Conservation (phyloP, 2,329 filamentous ascomycete genomes). For the Pseudophaeomoniella oleicola region DNA sequence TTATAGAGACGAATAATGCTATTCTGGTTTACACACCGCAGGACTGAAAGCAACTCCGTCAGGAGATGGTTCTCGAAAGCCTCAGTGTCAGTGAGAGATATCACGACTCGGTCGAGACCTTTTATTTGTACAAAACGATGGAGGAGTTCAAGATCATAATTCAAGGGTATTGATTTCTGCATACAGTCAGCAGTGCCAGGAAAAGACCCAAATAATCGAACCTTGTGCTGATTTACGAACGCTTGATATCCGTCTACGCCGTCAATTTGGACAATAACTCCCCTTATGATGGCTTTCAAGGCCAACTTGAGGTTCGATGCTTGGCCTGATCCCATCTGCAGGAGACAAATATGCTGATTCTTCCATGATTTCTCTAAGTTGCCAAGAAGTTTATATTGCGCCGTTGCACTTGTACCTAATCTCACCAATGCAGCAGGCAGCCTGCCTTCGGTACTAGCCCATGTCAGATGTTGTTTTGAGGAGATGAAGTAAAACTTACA, state of each 20-base stretch:
- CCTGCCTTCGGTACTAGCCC: background rate
- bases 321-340: conserved; percentile 12
- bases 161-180: conserved; percentile 25
- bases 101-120: conserved; percentile 21
- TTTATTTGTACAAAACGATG: conserved; percentile 25
- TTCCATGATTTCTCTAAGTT: background rate
- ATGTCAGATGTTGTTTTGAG: background rate
- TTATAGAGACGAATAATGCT: conserved; percentile 2
- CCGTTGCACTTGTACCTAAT: background rate
- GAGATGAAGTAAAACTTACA: background rate
- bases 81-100: conserved; percentile 31
- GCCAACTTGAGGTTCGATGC: conserved; percentile 29
- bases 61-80: conserved; percentile 29
- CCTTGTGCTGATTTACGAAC: conserved; percentile 23
- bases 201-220: conserved; percentile 9
- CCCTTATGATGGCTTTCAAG: conserved; percentile 30
- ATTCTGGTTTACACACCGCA: conserved; percentile 28
- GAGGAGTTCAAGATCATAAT: conserved; percentile 31
- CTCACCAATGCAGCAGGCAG: background rate
- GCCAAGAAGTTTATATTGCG: background rate
- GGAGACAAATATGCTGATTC: background rate
- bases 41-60: conserved; percentile 27
- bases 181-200: conserved; percentile 2
- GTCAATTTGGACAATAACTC: conserved; percentile 21
- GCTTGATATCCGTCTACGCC: conserved; percentile 23